Conservation (phyloP, 2,329 filamentous ascomycete genomes). For the Grosmannia clavigera region DNA sequence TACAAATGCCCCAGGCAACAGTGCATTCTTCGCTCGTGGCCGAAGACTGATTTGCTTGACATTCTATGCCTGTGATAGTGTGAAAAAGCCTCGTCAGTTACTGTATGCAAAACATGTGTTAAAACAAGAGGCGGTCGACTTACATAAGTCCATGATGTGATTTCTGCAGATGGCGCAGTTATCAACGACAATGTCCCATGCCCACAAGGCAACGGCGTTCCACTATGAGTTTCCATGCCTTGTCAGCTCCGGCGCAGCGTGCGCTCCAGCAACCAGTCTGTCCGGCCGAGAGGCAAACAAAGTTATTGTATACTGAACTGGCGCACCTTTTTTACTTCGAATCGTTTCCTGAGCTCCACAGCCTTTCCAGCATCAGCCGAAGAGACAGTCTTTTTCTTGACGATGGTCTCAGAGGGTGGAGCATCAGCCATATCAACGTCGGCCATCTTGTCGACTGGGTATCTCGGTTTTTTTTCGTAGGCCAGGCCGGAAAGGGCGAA, state of each 20-base stretch:
- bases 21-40: conserved; percentile 97
- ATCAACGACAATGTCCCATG: conserved; percentile 98
- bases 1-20: conserved; percentile 98
- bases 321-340: conserved; percentile 93
- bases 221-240: conserved; percentile 45
- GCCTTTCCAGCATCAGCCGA: conserved; percentile 32
- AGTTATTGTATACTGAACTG: neutral
- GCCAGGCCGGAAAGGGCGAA: neutral
- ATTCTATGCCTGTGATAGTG: conserved; percentile 67
- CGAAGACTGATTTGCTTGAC: conserved; percentile 95
- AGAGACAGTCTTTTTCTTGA: conserved; percentile 39
- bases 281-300: neutral
- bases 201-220: conserved; percentile 97
- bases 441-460: conserved; percentile 49
- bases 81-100: conserved; percentile 1
- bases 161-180: conserved; percentile 99
- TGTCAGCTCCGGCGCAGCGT: neutral
- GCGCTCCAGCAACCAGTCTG: neutral
- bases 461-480: neutral
- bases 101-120: neutral
- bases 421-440: conserved; percentile 97
- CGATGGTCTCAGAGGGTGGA: conserved; percentile 36
- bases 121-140: conserved; percentile 16
- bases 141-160: conserved; percentile 98
- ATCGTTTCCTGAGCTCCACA: conserved; percentile 74